Base-by-base conservation (phyloP, 805 yeast species). In the Lipomyces starkeyi region DNA sequence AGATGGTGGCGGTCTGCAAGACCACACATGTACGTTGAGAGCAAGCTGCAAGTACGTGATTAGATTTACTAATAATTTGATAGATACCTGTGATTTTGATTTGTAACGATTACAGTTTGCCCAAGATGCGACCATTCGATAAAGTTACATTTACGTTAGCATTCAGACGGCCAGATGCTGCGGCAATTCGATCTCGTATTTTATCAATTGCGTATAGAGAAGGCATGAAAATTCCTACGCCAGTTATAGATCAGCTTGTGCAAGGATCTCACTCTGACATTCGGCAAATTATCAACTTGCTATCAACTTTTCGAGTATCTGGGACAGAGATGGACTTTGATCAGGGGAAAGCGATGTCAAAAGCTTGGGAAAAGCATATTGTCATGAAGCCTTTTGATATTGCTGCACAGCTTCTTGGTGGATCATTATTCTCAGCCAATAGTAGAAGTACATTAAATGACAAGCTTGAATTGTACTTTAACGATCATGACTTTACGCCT, bases 121-220 rank as follows among this genome's bases (percentile, higher is more conserved):
- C 97, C 0, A 95, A 95, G 76, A 94, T 95, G 98, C 85, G 97
- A 75, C 95, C 97, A 0, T 94, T 95, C 77, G 99, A 95, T 77
- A 83, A 90, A 70, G 90, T 87, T 20, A 87, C 95, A 3, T 83
- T 84, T 69, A 97, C 93, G 73, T 75, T 95, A 68, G 90, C 90
- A 40, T 95, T 95, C 81, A 84, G 97, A 79, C 85, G 98, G 75
- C 99, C 99, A 4, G 88, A 88, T 27, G 93, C 94, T 22, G 83
- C 82, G 53, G 93, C 91, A 75, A 87, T 95, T 78, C 87, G 89
- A 73, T 86, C 97, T 2, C 83, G 99, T 73, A 81, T 95, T 70
- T 86, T 93, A 91, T 88, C 98, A 0, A 94, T 95, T 76, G 97
- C 98, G 0, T 86, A 85, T 66, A 83, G 96, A 70, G 99, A 95